Evolutionary conservation across 2,329 filamentous ascomycete species (phyloP).

Genomic region (Alternaria hordeiaustralica): DNA sequence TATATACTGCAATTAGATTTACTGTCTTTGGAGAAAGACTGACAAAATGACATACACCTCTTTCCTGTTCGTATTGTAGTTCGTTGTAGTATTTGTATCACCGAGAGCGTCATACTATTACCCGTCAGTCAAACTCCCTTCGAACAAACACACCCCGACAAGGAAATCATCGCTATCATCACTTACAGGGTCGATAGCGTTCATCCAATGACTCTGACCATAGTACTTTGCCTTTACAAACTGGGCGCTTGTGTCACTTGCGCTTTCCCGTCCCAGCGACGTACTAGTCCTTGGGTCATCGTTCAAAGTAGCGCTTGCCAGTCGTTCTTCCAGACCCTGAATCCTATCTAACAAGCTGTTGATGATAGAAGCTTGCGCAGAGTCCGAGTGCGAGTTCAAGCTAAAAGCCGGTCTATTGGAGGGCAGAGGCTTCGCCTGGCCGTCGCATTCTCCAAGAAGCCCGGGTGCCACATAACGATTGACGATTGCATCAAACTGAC

Average conservation of each 20-base stretch:
- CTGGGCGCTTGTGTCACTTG: not conserved
- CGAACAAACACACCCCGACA: accelerated
- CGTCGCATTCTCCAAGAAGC: slow-evolving; percentile 15
- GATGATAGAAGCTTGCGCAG: slow-evolving; percentile 6
- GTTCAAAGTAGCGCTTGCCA: not conserved
- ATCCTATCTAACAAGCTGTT: slow-evolving; percentile 6
- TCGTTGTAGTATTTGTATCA: slow-evolving; percentile 27
- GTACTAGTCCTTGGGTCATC: not conserved
- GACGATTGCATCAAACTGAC: slow-evolving; percentile 17
- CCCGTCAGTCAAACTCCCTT: not conserved
- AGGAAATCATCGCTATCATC: not conserved
- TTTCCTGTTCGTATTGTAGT: slow-evolving; percentile 51
- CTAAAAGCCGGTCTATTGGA: not conserved
- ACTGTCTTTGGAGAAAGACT: not conserved
- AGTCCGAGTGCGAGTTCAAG: not conserved
- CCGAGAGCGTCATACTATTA: slow-evolving; percentile 27
- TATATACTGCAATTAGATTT: not conserved
- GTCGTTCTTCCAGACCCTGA: slow-evolving; percentile 9
- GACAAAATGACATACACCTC: slow-evolving; percentile 11
- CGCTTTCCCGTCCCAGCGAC: not conserved
- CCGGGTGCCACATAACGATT: slow-evolving; percentile 25
- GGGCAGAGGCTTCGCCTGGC: slow-evolving; percentile 6
- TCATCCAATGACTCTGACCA: slow-evolving; percentile 61
- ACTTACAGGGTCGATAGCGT: slow-evolving; percentile 39
- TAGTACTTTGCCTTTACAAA: slow-evolving; percentile 62